phyloP scores from a whole-genome alignment of 2,329 filamentous ascomycete genomes.

The Pseudopithomyces chartarum region DNA sequence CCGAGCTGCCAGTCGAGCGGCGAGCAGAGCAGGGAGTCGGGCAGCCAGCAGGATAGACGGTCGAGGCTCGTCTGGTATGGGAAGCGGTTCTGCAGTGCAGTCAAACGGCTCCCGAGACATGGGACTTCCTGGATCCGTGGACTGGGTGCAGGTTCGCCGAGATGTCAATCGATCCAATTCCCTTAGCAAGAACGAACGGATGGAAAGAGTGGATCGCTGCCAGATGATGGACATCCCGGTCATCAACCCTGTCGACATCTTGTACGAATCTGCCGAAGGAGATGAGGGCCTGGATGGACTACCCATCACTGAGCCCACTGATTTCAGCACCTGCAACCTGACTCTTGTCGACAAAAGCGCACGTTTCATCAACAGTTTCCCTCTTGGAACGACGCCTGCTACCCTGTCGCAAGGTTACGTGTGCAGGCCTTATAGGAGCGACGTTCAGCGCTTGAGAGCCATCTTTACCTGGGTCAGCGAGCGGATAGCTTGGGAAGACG shows the following conservation, averaged over 20 bases:
- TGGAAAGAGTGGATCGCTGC: constrained; percentile 84
- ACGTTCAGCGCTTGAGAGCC: constrained; percentile 87
- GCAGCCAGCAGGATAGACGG: constrained; percentile 37
- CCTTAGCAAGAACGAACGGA: constrained; percentile 82
- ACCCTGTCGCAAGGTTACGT: constrained; percentile 89
- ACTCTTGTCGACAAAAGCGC: constrained; percentile 93
- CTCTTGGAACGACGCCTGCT: constrained; percentile 78
- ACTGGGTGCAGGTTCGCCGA: constrained; percentile 97
- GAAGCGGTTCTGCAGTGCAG: constrained; percentile 50
- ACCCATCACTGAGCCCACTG: constrained; percentile 78
- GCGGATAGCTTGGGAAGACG: constrained; percentile 93
- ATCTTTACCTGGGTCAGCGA: constrained; percentile 99
- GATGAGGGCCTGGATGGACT: constrained; percentile 87
- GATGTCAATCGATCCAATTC: constrained; percentile 97
- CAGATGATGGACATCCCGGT: constrained; percentile 93
- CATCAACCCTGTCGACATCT: constrained; percentile 85
- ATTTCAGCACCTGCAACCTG: constrained; percentile 81
- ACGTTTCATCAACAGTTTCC: constrained; percentile 83
- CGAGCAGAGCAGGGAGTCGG: constrained; percentile 46
- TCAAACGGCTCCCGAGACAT: constrained; percentile 67
- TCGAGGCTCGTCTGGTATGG: constrained; percentile 59
- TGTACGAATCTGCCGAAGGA: constrained; percentile 83
- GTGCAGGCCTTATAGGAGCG: constrained; percentile 90
- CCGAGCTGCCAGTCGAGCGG: constrained; percentile 44
- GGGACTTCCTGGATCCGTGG: constrained; percentile 68